A percentile compares a stretch with the other conserved stretches of the same genome.
phyloP scores from a whole-genome alignment of 768 basidiomycete genomes.

The Trametes meyenii region DNA sequence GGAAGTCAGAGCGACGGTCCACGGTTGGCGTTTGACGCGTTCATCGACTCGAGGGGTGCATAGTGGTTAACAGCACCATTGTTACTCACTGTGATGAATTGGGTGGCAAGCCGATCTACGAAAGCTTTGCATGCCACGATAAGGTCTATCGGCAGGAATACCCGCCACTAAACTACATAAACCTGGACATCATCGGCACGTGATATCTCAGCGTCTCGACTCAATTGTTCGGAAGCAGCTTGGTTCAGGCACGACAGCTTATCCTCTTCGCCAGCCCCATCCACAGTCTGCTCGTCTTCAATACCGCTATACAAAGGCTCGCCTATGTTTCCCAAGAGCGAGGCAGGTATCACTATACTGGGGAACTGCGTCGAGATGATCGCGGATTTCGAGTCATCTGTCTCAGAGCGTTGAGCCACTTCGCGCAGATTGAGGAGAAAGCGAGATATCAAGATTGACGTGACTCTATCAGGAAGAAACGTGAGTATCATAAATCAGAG shows the following conservation, averaged over 20 bases:
- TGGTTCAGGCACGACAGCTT: not conserved
- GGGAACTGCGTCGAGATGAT: slow-evolving; percentile 9
- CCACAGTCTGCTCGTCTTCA: not conserved
- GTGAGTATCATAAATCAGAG: not conserved
- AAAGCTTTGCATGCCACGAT: not conserved
- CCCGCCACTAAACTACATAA: no score
- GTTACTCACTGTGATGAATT: no score
- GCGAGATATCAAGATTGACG: slow-evolving; percentile 25
- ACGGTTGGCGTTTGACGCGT: slow-evolving; percentile 73
- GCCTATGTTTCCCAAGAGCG: slow-evolving; percentile 5
- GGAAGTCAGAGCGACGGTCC: slow-evolving; percentile 76
- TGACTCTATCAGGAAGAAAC: slow-evolving; percentile 4
- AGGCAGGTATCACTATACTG: slow-evolving; percentile 2
- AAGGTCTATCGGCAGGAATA: not conserved
- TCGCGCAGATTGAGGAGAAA: slow-evolving; percentile 25
- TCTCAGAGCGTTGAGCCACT: not conserved
- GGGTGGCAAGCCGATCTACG: not conserved
- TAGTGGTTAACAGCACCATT: not conserved
- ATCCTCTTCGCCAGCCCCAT: not conserved
- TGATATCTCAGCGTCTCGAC: no score
- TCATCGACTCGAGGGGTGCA: not conserved
- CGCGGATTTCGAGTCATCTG: not conserved
- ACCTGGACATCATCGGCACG: no score
- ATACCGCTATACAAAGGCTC: not conserved
- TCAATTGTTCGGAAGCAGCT: no score